These are phyloP conservation scores for Boletus reticulatus DNA, from an alignment of 768 basidiomycete genomes.

Conservation along the genomic window DNA sequence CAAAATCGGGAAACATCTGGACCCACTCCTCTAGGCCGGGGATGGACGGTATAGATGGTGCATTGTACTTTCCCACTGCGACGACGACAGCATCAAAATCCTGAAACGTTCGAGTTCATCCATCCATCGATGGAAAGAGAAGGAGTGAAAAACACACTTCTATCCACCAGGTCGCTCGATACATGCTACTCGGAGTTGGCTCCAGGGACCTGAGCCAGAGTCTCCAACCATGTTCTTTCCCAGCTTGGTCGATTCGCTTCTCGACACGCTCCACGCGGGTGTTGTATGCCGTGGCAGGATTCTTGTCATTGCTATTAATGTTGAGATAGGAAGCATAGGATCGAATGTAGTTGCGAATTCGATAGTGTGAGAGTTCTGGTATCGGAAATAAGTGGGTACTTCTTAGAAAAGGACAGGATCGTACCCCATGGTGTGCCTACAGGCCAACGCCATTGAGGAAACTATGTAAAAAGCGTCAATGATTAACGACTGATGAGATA, in stretches of 20 bases:
- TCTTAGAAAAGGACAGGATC: neutral
- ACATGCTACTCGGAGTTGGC: conserved; percentile 10
- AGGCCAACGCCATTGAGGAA: conserved; percentile 18
- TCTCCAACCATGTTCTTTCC: conserved; percentile 11
- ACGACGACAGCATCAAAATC: conserved; percentile 15
- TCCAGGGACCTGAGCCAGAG: conserved; percentile 10
- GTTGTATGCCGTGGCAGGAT: conserved; percentile 39
- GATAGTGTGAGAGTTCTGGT: conserved; percentile 33
- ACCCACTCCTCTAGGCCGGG: conserved; percentile 8
- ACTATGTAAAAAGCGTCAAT: neutral
- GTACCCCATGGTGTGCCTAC: conserved; percentile 12
- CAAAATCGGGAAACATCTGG: conserved; percentile 30
- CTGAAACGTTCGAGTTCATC: neutral
- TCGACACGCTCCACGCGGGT: conserved; percentile 47
- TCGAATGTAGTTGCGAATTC: conserved; percentile 33
- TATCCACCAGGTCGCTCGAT: conserved; percentile 32
- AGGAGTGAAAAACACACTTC: neutral
- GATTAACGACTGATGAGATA: neutral
- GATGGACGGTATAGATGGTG: conserved; percentile 10
- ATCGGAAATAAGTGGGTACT: neutral
- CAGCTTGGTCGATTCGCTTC: conserved; percentile 31
- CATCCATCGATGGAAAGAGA: too few species aligned
- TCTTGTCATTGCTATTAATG: conserved; percentile 35
- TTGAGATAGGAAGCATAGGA: conserved; percentile 14
- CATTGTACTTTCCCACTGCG: conserved; percentile 5